Evolutionary conservation across 1,284 basidiomycete species (phyloP), one percentile per base, ranked within the genome.

Genomic region (Ganoderma leucocontextum): DNA sequence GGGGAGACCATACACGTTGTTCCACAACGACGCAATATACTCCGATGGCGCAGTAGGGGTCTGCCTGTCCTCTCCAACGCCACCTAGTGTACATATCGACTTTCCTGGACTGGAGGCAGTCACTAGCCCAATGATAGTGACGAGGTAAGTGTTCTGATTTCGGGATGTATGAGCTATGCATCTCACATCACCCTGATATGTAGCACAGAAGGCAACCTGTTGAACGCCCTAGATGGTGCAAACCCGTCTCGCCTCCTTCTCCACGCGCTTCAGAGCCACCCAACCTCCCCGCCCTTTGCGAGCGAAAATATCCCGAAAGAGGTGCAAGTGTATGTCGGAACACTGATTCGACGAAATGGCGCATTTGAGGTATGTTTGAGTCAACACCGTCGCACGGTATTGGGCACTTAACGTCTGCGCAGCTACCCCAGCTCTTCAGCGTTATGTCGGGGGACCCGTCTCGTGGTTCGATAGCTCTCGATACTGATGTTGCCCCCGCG

Each of bases 381-480:
- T 17, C 8, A 33, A 44, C 3, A 0, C 1, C n/a, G 1, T 9
- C 22, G 13, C 6, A 22, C 6, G 4, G 0, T 5, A 10, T 41
- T n/a, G 8, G 1, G 22, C 4, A 57, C 29, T 13, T 3, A 15
- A 5, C 4, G 12, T 25, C 13, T 47, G 33, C 12, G 4, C 22
- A 87, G 85, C 71, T 86, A 9, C 75, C 76, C 52, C 83, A 85
- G 61, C 80, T 90, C 25, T 87, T 86, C 73, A 82, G 79, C 65
- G 91, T 96, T 71, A 87, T 87, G 17, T 91, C 92, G 0, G 95
- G 95, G 1, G 94, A 95, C 78, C 94, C 93, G 0, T 89, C 88
- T 29, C 85, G 92, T 10, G 95, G 95, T 0, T 87, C 89, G 0
- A 82, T 96, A 19, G 88, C 92, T 0, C 82, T 96, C 1, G 90